These are phyloP conservation scores for Microcyclospora pomicola DNA, from an alignment of 2,329 filamentous ascomycete genomes.

Conservation along the genomic window DNA sequence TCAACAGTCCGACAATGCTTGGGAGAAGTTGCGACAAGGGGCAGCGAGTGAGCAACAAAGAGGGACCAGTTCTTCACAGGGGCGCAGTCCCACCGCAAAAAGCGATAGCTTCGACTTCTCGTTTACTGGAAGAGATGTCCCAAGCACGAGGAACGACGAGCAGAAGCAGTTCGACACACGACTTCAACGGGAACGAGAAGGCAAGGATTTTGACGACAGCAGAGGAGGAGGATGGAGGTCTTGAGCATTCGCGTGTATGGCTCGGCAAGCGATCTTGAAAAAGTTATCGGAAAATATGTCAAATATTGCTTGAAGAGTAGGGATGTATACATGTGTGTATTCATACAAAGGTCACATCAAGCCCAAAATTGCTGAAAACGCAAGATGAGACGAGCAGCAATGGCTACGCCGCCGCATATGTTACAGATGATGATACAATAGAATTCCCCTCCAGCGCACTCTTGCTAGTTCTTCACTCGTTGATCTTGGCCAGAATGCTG, in stretches of 20 bases:
- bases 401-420: too few relatives aligned
- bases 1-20: conserved; percentile 1
- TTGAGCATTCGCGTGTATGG: too few relatives aligned
- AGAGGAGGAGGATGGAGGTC: conserved; percentile 2
- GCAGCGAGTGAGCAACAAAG: not conserved
- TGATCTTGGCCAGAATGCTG: conserved; percentile 97
- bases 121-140: conserved; percentile 28
- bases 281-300: too few relatives aligned
- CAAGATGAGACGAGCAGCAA: too few relatives aligned
- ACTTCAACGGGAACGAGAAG: conserved; percentile 35
- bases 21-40: not conserved
- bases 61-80: not conserved
- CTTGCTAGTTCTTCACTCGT: conserved; percentile 50
- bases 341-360: too few relatives aligned
- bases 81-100: not conserved
- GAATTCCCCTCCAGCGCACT: too few relatives aligned
- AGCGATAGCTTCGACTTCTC: conserved; percentile 34
- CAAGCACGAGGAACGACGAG: conserved; percentile 30
- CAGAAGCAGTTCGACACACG: conserved; percentile 38
- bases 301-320: conserved; percentile 4
- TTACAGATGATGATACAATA: too few relatives aligned
- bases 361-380: too few relatives aligned
- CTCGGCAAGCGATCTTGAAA: too few relatives aligned
- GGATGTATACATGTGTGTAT: conserved; percentile 7
- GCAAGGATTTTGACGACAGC: conserved; percentile 26